Evolutionary conservation across 2,329 filamentous ascomycete species (phyloP).

Genomic region (Diaporthe amygdali): DNA sequence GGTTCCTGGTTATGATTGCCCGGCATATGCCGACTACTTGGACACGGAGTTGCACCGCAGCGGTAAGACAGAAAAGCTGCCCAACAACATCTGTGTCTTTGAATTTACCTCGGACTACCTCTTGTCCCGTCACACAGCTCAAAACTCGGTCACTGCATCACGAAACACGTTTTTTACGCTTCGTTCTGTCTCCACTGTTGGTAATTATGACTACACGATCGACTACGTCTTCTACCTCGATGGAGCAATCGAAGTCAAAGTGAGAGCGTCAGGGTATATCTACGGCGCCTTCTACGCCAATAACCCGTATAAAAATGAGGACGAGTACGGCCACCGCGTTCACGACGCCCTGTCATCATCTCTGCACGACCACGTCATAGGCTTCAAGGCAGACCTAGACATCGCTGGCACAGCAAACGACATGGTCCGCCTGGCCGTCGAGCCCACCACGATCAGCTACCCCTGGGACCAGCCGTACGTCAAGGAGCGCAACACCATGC

Average conservation of each 20-base stretch:
- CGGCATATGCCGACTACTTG: slow-evolving; percentile 34
- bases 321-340: slow-evolving; percentile 40
- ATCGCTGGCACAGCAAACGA: slow-evolving; percentile 39
- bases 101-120: slow-evolving; percentile 43
- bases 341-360: slow-evolving; percentile 39
- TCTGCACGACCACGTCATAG: slow-evolving; percentile 45
- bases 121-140: slow-evolving; percentile 40
- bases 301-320: slow-evolving; percentile 35
- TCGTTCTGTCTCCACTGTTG: slow-evolving; percentile 45
- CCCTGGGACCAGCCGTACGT: slow-evolving; percentile 24
- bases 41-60: slow-evolving; percentile 42
- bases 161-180: slow-evolving; percentile 41
- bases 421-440: slow-evolving; percentile 37
- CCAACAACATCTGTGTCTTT: slow-evolving; percentile 44
- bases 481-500: slow-evolving; percentile 25
- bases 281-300: slow-evolving; percentile 38
- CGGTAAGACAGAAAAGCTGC: slow-evolving; percentile 34
- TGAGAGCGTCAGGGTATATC: slow-evolving; percentile 44
- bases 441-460: slow-evolving; percentile 33
- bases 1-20: slow-evolving; percentile 49
- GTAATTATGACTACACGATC: slow-evolving; percentile 49
- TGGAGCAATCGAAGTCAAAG: slow-evolving; percentile 43
- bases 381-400: slow-evolving; percentile 47
- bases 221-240: slow-evolving; percentile 41
- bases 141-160: slow-evolving; percentile 33